These are phyloP conservation scores for Ceratobasidium sp. DNA, from an alignment of 1,284 basidiomycete genomes.

Conservation along the genomic window DNA sequence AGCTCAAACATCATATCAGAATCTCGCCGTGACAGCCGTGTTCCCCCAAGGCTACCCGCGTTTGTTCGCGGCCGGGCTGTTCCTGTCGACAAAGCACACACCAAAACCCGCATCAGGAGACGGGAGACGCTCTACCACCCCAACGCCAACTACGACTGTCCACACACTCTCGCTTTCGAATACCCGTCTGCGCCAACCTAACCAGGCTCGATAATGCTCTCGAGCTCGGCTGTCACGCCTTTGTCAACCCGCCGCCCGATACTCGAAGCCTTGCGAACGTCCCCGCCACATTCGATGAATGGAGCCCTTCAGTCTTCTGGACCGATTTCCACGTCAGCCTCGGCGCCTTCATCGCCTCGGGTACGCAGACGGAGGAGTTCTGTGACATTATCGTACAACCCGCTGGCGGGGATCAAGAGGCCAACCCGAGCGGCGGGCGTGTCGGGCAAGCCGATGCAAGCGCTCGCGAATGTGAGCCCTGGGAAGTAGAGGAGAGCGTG, in stretches of 20 bases:
- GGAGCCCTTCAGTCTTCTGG: not conserved
- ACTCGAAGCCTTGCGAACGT: constrained; percentile 16
- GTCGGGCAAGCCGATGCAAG: constrained; percentile 5
- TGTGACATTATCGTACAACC: constrained; percentile 23
- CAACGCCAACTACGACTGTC: constrained; percentile 15
- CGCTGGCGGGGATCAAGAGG: constrained; percentile 34
- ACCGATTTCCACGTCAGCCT: constrained; percentile 12
- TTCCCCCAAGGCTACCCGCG: constrained; percentile 27
- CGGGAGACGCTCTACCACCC: constrained; percentile 20
- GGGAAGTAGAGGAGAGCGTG: constrained; percentile 1
- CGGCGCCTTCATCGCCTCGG: constrained; percentile 17
- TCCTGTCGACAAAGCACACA: constrained; percentile 10
- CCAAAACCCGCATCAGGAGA: not conserved
- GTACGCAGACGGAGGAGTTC: constrained; percentile 21
- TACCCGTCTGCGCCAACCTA: not conserved
- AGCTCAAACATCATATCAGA: not conserved
- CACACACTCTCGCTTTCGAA: constrained; percentile 22
- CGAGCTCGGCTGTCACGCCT: not conserved
- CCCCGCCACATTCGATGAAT: not conserved
- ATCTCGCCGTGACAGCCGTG: constrained; percentile 1
- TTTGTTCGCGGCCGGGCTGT: constrained; percentile 30
- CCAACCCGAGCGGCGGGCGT: constrained; percentile 22
- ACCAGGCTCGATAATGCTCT: constrained; percentile 1
- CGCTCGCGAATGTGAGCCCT: constrained; percentile 10
- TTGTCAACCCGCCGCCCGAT: constrained; percentile 22